Percentiles rank a stretch among this genome's conserved stretches.
These are phyloP conservation scores for Fusarium chlamydosporum DNA, from an alignment of 2,329 filamentous ascomycete species.

Conservation along the genomic window DNA sequence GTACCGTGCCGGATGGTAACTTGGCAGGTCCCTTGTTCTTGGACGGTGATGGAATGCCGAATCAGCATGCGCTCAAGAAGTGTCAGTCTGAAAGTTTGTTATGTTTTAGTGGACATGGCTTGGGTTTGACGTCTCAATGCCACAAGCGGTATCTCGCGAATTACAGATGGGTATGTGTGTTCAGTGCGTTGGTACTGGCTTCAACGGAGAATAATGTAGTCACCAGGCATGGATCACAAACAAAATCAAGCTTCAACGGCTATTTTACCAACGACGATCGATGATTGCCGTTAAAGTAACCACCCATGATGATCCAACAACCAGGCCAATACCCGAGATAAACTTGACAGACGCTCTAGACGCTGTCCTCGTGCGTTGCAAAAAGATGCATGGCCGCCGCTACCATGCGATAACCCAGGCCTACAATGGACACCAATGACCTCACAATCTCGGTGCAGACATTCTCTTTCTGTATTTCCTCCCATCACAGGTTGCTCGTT, in stretches of 20 bases:
- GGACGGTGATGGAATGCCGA: slow-evolving; percentile 35
- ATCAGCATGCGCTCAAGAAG: slow-evolving; percentile 4
- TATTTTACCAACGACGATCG: slow-evolving; percentile 6
- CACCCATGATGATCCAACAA: slow-evolving; percentile 26
- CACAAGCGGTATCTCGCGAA: slow-evolving; percentile 14
- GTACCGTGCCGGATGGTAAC: slow-evolving; percentile 14
- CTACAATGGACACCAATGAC: slow-evolving; percentile 45
- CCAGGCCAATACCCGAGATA: slow-evolving; percentile 24
- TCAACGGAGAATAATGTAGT: background rate
- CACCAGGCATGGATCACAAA: slow-evolving; percentile 1
- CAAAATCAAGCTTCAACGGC: slow-evolving; percentile 26
- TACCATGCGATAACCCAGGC: slow-evolving; percentile 33
- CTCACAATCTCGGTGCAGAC: slow-evolving; percentile 40
- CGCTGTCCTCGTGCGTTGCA: slow-evolving; percentile 15
- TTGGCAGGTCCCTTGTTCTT: slow-evolving; percentile 10
- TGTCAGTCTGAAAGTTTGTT: background rate
- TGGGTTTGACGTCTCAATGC: slow-evolving; percentile 11
- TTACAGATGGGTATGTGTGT: slow-evolving; percentile 9
- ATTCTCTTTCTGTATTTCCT: slow-evolving; percentile 25
- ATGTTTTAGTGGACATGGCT: slow-evolving; percentile 2
- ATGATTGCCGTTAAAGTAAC: slow-evolving; percentile 33
- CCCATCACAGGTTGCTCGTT: slow-evolving; percentile 28
- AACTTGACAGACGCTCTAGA: slow-evolving; percentile 23
- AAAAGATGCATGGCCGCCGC: slow-evolving; percentile 16
- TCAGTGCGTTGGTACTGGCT: slow-evolving; percentile 4